phyloP scores from a whole-genome alignment of 768 basidiomycete species.

The Pleurotus giganteus region DNA sequence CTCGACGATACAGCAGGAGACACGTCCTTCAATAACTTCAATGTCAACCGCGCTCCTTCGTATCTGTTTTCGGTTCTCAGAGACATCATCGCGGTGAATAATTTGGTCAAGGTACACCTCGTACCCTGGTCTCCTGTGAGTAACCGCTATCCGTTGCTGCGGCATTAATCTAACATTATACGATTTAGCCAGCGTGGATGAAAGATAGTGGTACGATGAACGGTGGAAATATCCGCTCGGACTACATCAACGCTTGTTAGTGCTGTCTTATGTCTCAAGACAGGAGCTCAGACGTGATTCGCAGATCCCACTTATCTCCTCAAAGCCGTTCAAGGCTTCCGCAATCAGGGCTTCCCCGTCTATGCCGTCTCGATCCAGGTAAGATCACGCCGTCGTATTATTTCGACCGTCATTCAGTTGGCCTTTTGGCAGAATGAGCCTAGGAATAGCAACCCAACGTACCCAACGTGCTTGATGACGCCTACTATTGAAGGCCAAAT shows the following conservation, averaged over 20 bases:
- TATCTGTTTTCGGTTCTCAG: conserved; percentile 60
- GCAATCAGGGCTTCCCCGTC: conserved; percentile 51
- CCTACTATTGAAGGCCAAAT: conserved; percentile 57
- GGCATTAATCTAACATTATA: neutral
- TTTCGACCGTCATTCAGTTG: neutral
- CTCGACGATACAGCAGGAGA: conserved; percentile 65
- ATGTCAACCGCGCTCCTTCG: conserved; percentile 55
- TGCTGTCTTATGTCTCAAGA: conserved; percentile 1
- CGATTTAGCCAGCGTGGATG: conserved; percentile 72
- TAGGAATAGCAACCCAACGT: conserved; percentile 59
- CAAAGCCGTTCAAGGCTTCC: conserved; percentile 72
- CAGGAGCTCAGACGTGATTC: neutral
- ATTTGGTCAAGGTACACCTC: conserved; percentile 49
- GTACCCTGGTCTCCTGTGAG: conserved; percentile 76
- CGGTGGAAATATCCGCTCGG: conserved; percentile 56
- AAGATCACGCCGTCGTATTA: neutral
- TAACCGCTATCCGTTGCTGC: neutral
- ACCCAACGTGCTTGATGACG: conserved; percentile 61
- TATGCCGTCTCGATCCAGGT: conserved; percentile 63
- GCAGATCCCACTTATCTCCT: conserved; percentile 71
- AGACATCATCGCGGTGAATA: conserved; percentile 63
- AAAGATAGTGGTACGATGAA: conserved; percentile 66
- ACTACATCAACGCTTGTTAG: conserved; percentile 49
- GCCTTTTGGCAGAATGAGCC: conserved; percentile 49
- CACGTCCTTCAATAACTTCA: conserved; percentile 55